Conservation (phyloP, 129 eudicot genomes). For the Daucus carota region DH1_v3.0 NC_030386.2:28018501-28019000, state of each 20-base stretch:
- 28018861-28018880: neutral
- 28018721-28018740: too few species aligned
- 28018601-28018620: too few species aligned
- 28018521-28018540: too few species aligned
- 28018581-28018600: neutral
- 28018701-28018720: too few species aligned
- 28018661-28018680: too few species aligned
- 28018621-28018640: too few species aligned
- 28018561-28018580: too few species aligned
- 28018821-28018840: neutral
- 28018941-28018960: slow-evolving; percentile 4
- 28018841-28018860: neutral
- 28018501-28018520: neutral
- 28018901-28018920: neutral
- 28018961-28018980: neutral
- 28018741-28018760: too few species aligned
- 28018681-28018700: too few species aligned
- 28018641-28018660: too few species aligned
- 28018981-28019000: neutral
- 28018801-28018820: neutral
- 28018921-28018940: neutral
- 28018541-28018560: too few species aligned
- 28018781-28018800: neutral
- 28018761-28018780: neutral
- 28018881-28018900: neutral